Base-by-base conservation (phyloP, 345 rosid species). In the Draba incana region DNA sequence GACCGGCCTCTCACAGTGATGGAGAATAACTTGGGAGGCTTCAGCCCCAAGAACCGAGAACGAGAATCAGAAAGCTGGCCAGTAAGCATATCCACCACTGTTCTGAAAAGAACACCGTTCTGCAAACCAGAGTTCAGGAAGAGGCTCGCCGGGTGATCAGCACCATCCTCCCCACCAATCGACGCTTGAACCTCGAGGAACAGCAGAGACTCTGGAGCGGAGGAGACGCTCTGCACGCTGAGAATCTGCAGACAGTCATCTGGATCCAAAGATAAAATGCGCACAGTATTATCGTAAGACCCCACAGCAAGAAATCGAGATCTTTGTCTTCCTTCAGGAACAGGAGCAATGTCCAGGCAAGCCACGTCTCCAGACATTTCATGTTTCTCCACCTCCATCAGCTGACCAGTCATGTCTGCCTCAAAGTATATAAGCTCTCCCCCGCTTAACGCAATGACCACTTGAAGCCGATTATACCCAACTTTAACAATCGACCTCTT, bases 311-410 rank as follows among this genome's bases (percentile, higher is more conserved):
- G 99, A 59, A 94, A 94, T 10, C 97, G 89, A 5, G 99, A 94
- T 78, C 99, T 94, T 54, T 89, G 91, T 74, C 99, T 94, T 66
- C 99, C 99, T 92, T 91, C 99, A 60, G 99, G 99, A 69, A 94
- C 99, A 27, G 99, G 93, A 33, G 99, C 98, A 66, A 94, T 94
- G 81, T 91, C 99, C 77, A 94, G 74, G 78, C 98, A 94, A 44
- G 99, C 99, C 73, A 94, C 99, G 75, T 94, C 99, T 56, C 98
- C 99, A 39, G 98, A 85, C 98, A 94, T 91, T 80, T 94, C 99
- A 75, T 91, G 92, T 79, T 94, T 94, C 81, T 91, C 97, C 57
- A 94, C 95, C 83, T 94, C 99, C 96, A 94, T 86, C 64, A 94
- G 80, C 79, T 91, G 96, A 74, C 99, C 99, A 41, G 84, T 87